Conservation (phyloP, 2,329 filamentous ascomycete species). For the Setomelanomma holmii region DNA sequence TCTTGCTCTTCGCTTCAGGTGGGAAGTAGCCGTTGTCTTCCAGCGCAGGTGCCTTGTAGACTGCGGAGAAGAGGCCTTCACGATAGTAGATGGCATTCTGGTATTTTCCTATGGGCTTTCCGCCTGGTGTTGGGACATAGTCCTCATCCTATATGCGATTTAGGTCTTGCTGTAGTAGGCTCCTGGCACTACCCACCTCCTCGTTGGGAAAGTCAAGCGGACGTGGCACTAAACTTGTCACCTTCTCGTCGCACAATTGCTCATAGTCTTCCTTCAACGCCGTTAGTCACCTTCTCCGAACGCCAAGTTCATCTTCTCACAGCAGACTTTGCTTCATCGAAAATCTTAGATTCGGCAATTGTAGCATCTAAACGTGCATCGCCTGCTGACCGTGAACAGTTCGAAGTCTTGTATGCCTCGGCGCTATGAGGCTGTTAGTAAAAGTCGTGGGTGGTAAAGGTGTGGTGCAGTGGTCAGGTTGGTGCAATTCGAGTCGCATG, state of each 20-base stretch:
- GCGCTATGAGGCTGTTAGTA: conserved; percentile 49
- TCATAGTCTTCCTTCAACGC: conserved; percentile 45
- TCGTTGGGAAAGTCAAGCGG: conserved; percentile 32
- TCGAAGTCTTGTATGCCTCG: conserved; percentile 56
- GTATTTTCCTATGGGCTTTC: conserved; percentile 62
- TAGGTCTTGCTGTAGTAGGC: conserved; percentile 1
- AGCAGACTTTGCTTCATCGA: conserved; percentile 62
- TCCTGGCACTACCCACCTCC: conserved; percentile 20
- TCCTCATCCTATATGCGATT: conserved; percentile 30
- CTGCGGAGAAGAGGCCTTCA: conserved; percentile 79
- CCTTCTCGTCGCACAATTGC: conserved; percentile 31
- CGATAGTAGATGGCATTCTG: conserved; percentile 62
- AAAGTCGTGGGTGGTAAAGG: no score
- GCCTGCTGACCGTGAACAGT: conserved; percentile 53
- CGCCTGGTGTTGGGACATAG: conserved; percentile 43
- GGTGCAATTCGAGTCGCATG: no score
- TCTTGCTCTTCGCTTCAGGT: conserved; percentile 24
- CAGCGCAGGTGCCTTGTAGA: conserved; percentile 71
- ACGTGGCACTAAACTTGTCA: conserved; percentile 22
- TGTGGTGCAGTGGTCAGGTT: no score
- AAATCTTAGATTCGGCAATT: conserved; percentile 69
- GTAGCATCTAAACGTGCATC: conserved; percentile 67
- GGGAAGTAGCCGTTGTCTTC: conserved; percentile 42
- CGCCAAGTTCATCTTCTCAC: conserved; percentile 51
- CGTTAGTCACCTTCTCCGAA: conserved; percentile 19